Percentiles rank a stretch among this genome's conserved stretches.
Evolutionary conservation across 2,329 filamentous ascomycete species (phyloP).

Genomic region (Aaosphaeria arxii): DNA sequence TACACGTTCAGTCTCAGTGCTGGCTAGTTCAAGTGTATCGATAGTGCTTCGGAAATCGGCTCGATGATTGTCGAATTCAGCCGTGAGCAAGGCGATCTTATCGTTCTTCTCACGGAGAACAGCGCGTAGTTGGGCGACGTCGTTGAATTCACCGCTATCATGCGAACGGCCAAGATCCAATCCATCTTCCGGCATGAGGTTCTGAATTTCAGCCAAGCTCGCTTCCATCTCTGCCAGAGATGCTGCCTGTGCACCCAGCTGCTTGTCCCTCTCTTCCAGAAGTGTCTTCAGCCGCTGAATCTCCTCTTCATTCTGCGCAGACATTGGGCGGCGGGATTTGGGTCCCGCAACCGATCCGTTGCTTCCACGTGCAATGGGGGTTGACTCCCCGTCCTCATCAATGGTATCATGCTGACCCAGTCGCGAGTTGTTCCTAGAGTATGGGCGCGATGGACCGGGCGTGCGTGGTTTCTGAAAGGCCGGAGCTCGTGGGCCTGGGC

Average conservation of each 20-base stretch:
- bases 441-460: slow-evolving; percentile 42
- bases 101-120: slow-evolving; percentile 93
- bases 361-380: slow-evolving; percentile 52
- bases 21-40: slow-evolving; percentile 92
- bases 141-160: slow-evolving; percentile 54
- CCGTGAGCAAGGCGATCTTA: slow-evolving; percentile 86
- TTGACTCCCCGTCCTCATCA: slow-evolving; percentile 41
- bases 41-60: slow-evolving; percentile 97
- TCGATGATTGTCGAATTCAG: slow-evolving; percentile 90
- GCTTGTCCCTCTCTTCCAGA: slow-evolving; percentile 79
- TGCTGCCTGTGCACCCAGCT: slow-evolving; percentile 82
- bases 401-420: slow-evolving; percentile 42
- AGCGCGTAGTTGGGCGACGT: slow-evolving; percentile 73
- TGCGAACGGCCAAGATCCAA: slow-evolving; percentile 48
- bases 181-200: slow-evolving; percentile 58
- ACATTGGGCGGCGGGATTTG: slow-evolving; percentile 30
- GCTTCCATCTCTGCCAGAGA: slow-evolving; percentile 87
- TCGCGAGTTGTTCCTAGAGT: slow-evolving; percentile 47
- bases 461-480: slow-evolving; percentile 50
- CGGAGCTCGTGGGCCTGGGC: slow-evolving; percentile 61
- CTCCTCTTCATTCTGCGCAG: slow-evolving; percentile 56
- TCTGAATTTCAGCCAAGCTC: slow-evolving; percentile 76
- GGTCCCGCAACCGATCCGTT: slow-evolving; percentile 52
- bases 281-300: slow-evolving; percentile 68
- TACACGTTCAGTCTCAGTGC: slow-evolving; percentile 90